Evolutionary conservation across 345 rosid genomes (phyloP), one percentile per base, ranked within the genome.

Genomic region (Toxicodendron radicans): DNA sequence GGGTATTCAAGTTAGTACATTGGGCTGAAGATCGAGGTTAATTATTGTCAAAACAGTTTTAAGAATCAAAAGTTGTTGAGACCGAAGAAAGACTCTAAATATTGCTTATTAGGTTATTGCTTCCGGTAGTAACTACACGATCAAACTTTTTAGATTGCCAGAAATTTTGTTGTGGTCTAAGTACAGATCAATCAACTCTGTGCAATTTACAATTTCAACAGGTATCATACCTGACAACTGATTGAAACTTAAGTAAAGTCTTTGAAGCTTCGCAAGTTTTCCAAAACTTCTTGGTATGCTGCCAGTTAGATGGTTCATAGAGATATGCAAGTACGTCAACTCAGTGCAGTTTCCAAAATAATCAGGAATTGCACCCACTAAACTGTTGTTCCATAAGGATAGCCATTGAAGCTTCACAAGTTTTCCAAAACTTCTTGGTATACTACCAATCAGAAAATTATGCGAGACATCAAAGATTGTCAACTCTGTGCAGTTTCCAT

Each of bases 311-410:
- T 90, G 86, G 81, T 93, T 93, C 56, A 81, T 93, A 0, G 97
- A 93, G n/a, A 95, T 81, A 78, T 95, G 98, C 65, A 91, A 3
- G 38, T 35, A 65, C 20, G 68, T 75, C 71, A 95, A 86, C 83
- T 89, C 94, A 18, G 77, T 76, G 68, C 98, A 91, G 74, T 79
- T 77, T 8, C 92, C 92, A 20, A 93, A 76, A 81, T 93, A 97
- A 17, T 79, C 76, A 0, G 98, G 97, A 68, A 93, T 93, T 54
- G 80, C 71, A 10, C 96, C 97, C 51, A 93, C 99, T 67, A 95
- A 79, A 81, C 85, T 90, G 82, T 92, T 95, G 82, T 95, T 93
- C 98, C 99, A 95, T 68, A 93, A 72, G 93, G 76, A 73, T 86
- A 95, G 85, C 89, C 75, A 94, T 69, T 87, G 91, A 76, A 93